Evolutionary conservation across 2,329 filamentous ascomycete genomes (phyloP).

Genomic region (Cladosporium velox): DNA sequence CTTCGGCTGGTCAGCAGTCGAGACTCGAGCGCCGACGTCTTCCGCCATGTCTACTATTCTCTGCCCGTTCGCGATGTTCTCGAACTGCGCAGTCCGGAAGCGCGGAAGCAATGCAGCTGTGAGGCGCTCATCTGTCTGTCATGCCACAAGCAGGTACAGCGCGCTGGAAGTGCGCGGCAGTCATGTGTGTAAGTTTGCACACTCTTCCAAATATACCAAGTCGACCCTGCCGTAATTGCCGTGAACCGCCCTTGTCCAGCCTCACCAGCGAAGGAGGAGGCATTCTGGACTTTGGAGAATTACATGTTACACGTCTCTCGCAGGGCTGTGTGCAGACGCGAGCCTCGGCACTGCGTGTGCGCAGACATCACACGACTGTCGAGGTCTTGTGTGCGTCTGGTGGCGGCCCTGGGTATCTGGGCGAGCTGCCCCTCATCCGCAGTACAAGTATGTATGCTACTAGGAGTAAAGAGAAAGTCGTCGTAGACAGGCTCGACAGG

Average conservation of each 20-base stretch:
- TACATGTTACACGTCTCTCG: not conserved
- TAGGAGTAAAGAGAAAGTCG: not conserved
- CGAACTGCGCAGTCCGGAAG: constrained; percentile 9
- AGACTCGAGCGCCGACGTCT: constrained; percentile 8
- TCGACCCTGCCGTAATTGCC: not conserved
- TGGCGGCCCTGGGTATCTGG: constrained; percentile 6
- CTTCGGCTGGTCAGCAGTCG: constrained; percentile 5
- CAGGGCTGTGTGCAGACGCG: constrained; percentile 12
- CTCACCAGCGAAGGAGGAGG: not conserved
- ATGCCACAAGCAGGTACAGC: constrained; percentile 2
- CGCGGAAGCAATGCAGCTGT: constrained; percentile 9
- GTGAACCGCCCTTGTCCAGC: not conserved
- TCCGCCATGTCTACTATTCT: constrained; percentile 14
- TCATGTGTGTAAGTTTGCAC: not conserved
- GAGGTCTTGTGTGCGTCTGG: not conserved
- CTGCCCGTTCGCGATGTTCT: not conserved
- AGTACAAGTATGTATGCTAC: not conserved
- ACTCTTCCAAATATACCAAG: not conserved
- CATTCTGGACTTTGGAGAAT: not conserved
- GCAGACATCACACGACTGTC: constrained; percentile 16
- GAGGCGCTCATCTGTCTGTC: not conserved
- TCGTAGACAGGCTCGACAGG: not conserved
- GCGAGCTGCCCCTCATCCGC: constrained; percentile 4
- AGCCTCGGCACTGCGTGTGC: constrained; percentile 12
- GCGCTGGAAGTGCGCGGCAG: constrained; percentile 1